Evolutionary conservation across 2,329 filamentous ascomycete genomes (phyloP).

Genomic region (Pseudogymnoascus sp.): DNA sequence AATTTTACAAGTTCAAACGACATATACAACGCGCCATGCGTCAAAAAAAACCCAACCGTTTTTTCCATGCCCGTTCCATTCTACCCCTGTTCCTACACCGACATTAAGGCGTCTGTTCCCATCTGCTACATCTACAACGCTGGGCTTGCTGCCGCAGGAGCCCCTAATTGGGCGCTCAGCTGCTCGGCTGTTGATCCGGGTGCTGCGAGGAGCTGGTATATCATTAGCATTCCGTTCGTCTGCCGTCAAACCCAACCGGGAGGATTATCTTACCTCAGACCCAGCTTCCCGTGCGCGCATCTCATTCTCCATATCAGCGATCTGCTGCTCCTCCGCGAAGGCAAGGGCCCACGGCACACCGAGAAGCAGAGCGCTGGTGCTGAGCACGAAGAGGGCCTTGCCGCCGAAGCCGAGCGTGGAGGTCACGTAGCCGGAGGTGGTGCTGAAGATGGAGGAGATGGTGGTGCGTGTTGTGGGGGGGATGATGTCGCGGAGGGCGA

Average conservation of each 20-base stretch:
- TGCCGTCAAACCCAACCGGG: not conserved
- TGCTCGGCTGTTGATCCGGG: not conserved
- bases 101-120: not conserved
- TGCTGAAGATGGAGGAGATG: slow-evolving; percentile 53
- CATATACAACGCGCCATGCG: slow-evolving; percentile 2
- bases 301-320: slow-evolving; percentile 96
- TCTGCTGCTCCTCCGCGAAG: slow-evolving; percentile 91
- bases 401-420: slow-evolving; percentile 64
- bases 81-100: slow-evolving; percentile 1
- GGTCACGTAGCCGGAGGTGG: slow-evolving; percentile 50
- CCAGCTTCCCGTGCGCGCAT: slow-evolving; percentile 92
- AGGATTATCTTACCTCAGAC: slow-evolving; percentile 52
- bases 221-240: not conserved
- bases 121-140: not conserved
- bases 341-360: slow-evolving; percentile 91
- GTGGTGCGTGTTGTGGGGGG: slow-evolving; percentile 64
- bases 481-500: slow-evolving; percentile 68
- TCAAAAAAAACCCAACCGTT: not conserved
- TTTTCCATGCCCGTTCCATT: slow-evolving; percentile 2
- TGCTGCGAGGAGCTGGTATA: not conserved
- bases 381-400: slow-evolving; percentile 84
- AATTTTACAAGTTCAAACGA: not conserved
- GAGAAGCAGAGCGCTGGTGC: slow-evolving; percentile 79
- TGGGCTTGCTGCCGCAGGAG: not conserved
- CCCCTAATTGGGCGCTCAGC: slow-evolving; percentile 3